Evolutionary conservation across 495 filamentous ascomycete species (phyloP), one percentile per base, ranked within the genome.

Genomic region (Pseudevernia furfuracea): DNA sequence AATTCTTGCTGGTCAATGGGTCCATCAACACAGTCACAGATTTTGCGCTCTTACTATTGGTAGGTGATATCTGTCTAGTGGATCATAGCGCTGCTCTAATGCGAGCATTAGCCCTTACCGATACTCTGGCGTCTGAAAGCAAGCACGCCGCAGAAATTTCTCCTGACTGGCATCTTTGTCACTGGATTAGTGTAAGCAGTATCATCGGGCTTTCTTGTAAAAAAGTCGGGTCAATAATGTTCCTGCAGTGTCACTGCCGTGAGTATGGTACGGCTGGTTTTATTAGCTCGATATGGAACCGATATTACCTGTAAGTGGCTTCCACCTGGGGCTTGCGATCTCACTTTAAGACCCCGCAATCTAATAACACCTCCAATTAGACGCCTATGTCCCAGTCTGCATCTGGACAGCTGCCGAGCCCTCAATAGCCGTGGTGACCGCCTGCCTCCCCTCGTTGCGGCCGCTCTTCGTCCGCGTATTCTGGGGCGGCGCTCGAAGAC

Each of bases 131-230:
- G 49, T 6, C 25, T 53, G 4, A 25, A 14, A 32, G 49, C 49
- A 30, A 53, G 12, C 49, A 30, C 12, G 6, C 4, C 19, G 5
- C 49, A 53, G 15, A 53, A 32, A 32, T 30, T 0, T 19, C 1
- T 53, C 12, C 49, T 53, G 25, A 53, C 49, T 32, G 49, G 49
- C 49, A 53, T 53, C 12, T 53, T 53, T 28, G 7, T 53, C 49
- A 32, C 25, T 53, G 49, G 49, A 32, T 9, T 53, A 8, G 17
- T 30, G 49, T 53, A 53, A 32, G 49, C 41, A 21, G 5, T 5
- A 44, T 7, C 25, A 11, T 14, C 23, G 23, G 3, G 3, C 9
- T 12, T 23, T 14, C 46, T 28, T 52, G 41, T 28, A 2, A 4
- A 52, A 28, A 10, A 4, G 1, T 32, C 0, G 28, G 49, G 32